Evolutionary conservation across 495 filamentous ascomycete genomes (phyloP).

Genomic region (Massariosphaeria phaeospora): DNA sequence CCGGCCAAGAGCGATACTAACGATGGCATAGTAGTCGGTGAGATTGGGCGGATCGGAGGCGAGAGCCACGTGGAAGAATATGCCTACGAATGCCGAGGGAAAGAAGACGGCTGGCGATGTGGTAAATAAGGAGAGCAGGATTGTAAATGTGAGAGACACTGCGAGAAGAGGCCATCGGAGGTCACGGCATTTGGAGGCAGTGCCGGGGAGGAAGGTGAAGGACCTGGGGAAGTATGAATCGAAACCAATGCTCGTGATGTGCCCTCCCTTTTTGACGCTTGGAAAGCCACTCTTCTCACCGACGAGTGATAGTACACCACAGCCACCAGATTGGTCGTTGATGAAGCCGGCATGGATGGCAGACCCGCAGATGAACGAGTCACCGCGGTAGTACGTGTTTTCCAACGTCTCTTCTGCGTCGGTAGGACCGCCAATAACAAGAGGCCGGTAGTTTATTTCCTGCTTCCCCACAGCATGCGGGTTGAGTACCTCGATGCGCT

Average conservation of each 20-base stretch:
- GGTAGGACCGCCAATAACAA: constrained; percentile 42
- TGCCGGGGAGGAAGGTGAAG: constrained; percentile 41
- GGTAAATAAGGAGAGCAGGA: constrained; percentile 42
- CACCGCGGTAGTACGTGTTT: constrained; percentile 39
- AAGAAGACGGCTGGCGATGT: constrained; percentile 44
- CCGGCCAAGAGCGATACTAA: constrained; percentile 40
- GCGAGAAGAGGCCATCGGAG: constrained; percentile 44
- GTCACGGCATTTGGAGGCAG: constrained; percentile 39
- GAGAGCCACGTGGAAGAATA: constrained; percentile 45
- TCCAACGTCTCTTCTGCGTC: constrained; percentile 29
- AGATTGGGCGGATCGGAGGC: constrained; percentile 42
- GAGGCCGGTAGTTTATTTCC: constrained; percentile 39
- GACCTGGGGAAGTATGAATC: constrained; percentile 43
- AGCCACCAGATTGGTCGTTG: constrained; percentile 38
- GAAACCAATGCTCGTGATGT: constrained; percentile 39
- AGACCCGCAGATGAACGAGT: constrained; percentile 44
- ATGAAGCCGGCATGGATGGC: constrained; percentile 45
- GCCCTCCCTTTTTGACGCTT: constrained; percentile 33
- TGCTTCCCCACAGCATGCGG: constrained; percentile 43
- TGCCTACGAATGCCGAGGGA: constrained; percentile 37
- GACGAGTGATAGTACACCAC: constrained; percentile 40
- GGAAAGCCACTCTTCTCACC: constrained; percentile 39
- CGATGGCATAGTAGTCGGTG: constrained; percentile 43
- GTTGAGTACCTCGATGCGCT: constrained; percentile 35
- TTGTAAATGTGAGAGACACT: constrained; percentile 40